phyloP scores from a whole-genome alignment of 192 early-diverging fungal species.

The Gamsiella multidivaricata region DNA sequence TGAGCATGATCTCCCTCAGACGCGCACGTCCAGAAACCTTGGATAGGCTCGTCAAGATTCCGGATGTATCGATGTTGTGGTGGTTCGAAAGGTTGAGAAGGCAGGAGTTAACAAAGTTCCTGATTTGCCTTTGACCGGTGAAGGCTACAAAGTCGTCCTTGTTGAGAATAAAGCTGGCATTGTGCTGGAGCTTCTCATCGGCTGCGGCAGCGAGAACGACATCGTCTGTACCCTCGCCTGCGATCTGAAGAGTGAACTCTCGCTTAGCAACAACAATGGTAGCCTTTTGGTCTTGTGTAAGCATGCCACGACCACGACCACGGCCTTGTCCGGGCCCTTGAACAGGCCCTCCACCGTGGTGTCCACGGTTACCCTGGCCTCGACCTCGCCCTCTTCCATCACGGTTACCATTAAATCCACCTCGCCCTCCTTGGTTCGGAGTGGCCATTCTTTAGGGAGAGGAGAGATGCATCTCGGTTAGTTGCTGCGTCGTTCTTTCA shows the following conservation, averaged over 20 bases:
- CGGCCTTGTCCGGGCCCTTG: no score
- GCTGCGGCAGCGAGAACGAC: conserved; percentile 18
- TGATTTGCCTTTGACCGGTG: conserved; percentile 4
- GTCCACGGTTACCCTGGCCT: neutral
- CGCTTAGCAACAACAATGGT: conserved; percentile 11
- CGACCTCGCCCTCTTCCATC: neutral
- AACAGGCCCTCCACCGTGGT: no score
- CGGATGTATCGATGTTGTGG: conserved; percentile 30
- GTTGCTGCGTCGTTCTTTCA: no score
- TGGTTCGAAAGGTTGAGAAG: conserved; percentile 50
- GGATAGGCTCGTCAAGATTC: conserved; percentile 28
- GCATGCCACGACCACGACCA: neutral
- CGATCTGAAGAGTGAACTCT: conserved; percentile 12
- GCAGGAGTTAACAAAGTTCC: conserved; percentile 39
- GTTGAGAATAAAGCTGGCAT: conserved; percentile 9
- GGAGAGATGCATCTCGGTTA: no score
- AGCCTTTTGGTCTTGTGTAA: conserved; percentile 6
- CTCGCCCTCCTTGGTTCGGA: no score
- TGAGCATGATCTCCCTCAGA: conserved; percentile 38
- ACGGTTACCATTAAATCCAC: neutral
- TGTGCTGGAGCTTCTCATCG: neutral
- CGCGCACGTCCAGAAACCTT: conserved; percentile 11
- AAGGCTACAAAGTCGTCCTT: neutral
- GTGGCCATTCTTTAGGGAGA: no score
- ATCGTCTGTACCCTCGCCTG: conserved; percentile 47